These are phyloP conservation scores for Paraphoma sp. DNA, from an alignment of 2,329 filamentous ascomycete genomes.

Conservation along the genomic window DNA sequence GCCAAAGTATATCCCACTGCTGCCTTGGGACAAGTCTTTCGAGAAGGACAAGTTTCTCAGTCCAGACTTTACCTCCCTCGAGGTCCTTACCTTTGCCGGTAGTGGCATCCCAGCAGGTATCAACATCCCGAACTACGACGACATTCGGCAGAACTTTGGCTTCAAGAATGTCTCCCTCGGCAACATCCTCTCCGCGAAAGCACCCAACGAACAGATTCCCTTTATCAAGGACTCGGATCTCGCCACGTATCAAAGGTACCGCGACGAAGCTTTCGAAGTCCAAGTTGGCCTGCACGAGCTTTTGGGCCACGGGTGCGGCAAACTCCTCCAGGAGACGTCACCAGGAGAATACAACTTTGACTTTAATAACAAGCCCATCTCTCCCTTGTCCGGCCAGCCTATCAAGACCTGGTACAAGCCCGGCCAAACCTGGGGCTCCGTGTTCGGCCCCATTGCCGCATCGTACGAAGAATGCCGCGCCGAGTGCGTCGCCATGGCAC, in stretches of 20 bases:
- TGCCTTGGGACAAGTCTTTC: constrained; percentile 88
- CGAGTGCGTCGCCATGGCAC: constrained; percentile 90
- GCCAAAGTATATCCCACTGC: constrained; percentile 80
- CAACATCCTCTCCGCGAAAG: constrained; percentile 90
- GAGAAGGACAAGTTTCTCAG: constrained; percentile 96
- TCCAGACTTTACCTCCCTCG: constrained; percentile 93
- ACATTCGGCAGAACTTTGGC: constrained; percentile 78
- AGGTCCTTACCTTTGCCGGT: constrained; percentile 82
- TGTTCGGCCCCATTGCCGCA: constrained; percentile 86
- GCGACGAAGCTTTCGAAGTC: constrained; percentile 89
- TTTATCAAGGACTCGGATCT: constrained; percentile 85
- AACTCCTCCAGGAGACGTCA: constrained; percentile 87
- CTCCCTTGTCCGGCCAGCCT: constrained; percentile 78
- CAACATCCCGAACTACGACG: constrained; percentile 65
- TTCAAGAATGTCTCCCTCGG: constrained; percentile 96
- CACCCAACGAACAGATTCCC: constrained; percentile 88
- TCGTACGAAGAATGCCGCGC: constrained; percentile 95
- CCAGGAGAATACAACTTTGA: constrained; percentile 90
- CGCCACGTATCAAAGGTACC: constrained; percentile 78
- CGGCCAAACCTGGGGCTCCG: constrained; percentile 91
- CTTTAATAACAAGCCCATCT: constrained; percentile 77
- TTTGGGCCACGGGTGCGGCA: constrained; percentile 87
- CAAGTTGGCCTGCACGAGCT: constrained; percentile 96
- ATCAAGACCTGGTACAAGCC: constrained; percentile 91
- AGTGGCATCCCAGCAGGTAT: constrained; percentile 67